Evolutionary conservation across 148 eudicot genomes (phyloP), one percentile per base, ranked within the genome.

Genomic region (Polygonum maritimum): DNA sequence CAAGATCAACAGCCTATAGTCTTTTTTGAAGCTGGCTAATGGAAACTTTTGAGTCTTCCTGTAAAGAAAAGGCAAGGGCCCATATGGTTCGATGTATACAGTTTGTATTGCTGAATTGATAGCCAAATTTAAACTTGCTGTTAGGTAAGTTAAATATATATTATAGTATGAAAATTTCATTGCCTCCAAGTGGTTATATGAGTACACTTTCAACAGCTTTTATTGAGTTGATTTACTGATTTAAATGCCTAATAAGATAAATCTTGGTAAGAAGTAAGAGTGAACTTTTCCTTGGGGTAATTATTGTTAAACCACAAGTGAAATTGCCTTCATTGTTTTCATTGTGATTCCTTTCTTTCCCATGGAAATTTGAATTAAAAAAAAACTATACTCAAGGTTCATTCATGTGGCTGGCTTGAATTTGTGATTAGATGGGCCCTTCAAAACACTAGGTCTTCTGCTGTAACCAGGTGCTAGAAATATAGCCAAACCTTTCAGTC

Each of bases 1-100:
- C 76, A 80, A 40, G 55, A 71, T 80, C 72, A 36, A 67, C 19
- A 47, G 40, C 69, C 55, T 62, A 36, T 76, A 63, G 57, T 18
- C 44, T 15, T 16, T 26, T 26, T 10, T 41, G 45, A 41, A 5
- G 7, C 45, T 41, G 10, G 45, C 8, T 5, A 41, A 41, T 41
- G 45, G 45, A 41, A 41, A 41, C 8, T 26, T 41, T 44, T 44
- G 47, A 44, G 47, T 44, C 47, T n/a, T n/a, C n/a, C 45, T 41
- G 45, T 9, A 41, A 41, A 41, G 10, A 41, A 41, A 41, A 41
- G 0, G 45, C 45, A 41, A 41, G 45, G 5, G 45, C 14, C 52
- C 4, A 4, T 16, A 5, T 15, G 0, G 3, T 2, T 0, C 15
- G 9, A 57, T 57, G 3, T 57, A 12, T 31, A 15, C 69, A 60